Conservation (phyloP, 192 early-diverging fungal genomes). For the Umbelopsis sp. region DNA sequence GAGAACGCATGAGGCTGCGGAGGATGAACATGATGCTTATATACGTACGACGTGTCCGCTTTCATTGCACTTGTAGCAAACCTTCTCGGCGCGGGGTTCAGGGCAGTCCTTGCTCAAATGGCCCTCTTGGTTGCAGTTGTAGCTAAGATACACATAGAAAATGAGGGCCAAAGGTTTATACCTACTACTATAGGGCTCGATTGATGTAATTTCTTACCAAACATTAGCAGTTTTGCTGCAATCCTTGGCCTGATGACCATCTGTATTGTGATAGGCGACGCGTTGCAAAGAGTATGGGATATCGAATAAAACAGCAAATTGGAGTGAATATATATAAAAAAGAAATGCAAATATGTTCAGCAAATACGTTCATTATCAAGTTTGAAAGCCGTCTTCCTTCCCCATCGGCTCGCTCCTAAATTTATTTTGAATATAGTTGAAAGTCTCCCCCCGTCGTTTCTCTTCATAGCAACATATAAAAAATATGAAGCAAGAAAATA, state of each 20-base stretch:
- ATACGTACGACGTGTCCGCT: constrained; percentile 49
- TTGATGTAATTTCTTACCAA: constrained; percentile 41
- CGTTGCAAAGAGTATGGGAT: not conserved
- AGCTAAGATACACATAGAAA: constrained; percentile 33
- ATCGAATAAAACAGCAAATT: constrained; percentile 8
- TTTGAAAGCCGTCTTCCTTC: not conserved
- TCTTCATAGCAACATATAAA: constrained; percentile 18
- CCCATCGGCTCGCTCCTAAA: constrained; percentile 15
- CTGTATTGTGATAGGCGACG: constrained; percentile 30
- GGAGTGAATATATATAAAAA: constrained; percentile 20
- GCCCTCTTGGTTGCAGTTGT: constrained; percentile 53
- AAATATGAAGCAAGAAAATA: constrained; percentile 11
- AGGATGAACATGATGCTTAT: not conserved
- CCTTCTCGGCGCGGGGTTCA: constrained; percentile 52
- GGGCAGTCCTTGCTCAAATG: constrained; percentile 46
- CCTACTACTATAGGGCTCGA: not conserved
- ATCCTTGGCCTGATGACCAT: constrained; percentile 56
- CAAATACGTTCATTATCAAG: constrained; percentile 6
- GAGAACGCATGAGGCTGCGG: not conserved
- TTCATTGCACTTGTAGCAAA: constrained; percentile 59
- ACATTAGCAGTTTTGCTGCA: constrained; percentile 50
- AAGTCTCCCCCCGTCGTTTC: constrained; percentile 13
- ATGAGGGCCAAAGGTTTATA: not conserved
- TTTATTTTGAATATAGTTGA: constrained; percentile 17
- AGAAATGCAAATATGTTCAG: constrained; percentile 14